Evolutionary conservation across 305 asterid species (phyloP), one percentile per base, ranked within the genome.

Genomic region (Solanum hybrid): DNA sequence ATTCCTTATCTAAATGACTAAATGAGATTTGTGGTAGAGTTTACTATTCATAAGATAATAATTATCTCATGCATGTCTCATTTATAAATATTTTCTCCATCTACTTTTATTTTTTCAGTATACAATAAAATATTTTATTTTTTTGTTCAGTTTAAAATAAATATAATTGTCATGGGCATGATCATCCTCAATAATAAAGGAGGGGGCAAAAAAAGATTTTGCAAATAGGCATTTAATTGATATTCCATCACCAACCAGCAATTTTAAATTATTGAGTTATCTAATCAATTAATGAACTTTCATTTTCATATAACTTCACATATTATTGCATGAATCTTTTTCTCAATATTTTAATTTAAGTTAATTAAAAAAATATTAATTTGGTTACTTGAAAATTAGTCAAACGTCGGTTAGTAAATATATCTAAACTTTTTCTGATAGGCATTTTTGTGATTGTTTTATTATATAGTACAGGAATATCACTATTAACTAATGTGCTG

Each of bases 321-420:
- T 51, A 84, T 84, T 51, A 84, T 84, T 51, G 88, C 76, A 84
- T 31, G 31, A 38, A 14, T 20, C n/a, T 61, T 72, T 73, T 38
- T n/a, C 70, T 87, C 39, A 70, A 70, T 26, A 31, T 87, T 87
- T 27, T 26, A 22, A 73, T 37, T 5, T 12, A 73, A 26, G 31
- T 5, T 87, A 24, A 34, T 15, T 51, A 12, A 36, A 70, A 13
- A 72, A 4, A 17, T 36, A 15, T 20, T 24, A 72, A 38, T 88
- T 68, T 14, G 24, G 80, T 88, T 75, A 20, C 22, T 77, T 45
- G 32, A 39, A 78, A 29, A 89, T 79, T 89, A 33, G 82, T 72
- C 89, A 76, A 13, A 61, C 57, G 90, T 89, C 80, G 90, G 90
- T 79, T 24, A 79, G 87, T 78, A 79, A 17, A 86, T 20, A 68